Evolutionary conservation across 768 basidiomycete genomes (phyloP).

Genomic region (Coprinopsis sp.): DNA sequence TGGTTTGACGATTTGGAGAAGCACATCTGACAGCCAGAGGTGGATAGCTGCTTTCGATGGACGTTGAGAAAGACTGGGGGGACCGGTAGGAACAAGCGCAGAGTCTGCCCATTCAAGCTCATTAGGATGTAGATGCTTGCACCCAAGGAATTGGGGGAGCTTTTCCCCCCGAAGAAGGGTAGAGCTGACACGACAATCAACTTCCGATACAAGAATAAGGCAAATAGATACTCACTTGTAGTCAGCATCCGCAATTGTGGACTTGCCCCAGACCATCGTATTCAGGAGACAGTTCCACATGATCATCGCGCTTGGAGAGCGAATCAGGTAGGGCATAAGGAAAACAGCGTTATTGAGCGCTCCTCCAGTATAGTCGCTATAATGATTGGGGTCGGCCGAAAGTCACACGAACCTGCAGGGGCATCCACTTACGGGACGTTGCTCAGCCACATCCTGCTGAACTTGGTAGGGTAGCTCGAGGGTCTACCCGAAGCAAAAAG

Average conservation of each 20-base stretch:
- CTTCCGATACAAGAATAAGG: not conserved
- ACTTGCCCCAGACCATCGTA: not conserved
- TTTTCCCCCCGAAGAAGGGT: constrained; percentile 9
- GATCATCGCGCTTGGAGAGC: constrained; percentile 6
- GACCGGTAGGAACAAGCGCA: not conserved
- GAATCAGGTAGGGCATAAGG: constrained; percentile 14
- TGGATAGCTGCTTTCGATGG: constrained; percentile 9
- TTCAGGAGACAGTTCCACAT: constrained; percentile 17
- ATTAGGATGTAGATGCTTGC: not conserved
- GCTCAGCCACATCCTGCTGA: constrained; percentile 15
- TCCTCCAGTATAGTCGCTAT: constrained; percentile 18
- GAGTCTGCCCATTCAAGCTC: constrained; percentile 3
- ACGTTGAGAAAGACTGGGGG: not conserved
- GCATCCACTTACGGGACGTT: constrained; percentile 16
- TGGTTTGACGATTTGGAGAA: constrained; percentile 9
- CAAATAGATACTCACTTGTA: not conserved
- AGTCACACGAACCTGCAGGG: not conserved
- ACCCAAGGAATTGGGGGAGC: constrained; percentile 11
- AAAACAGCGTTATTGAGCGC: constrained; percentile 14
- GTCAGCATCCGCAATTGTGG: not conserved
- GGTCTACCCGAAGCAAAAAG: constrained; percentile 11
- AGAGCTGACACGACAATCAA: constrained; percentile 7
- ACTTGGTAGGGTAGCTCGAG: constrained; percentile 12
- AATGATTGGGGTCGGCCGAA: not conserved
- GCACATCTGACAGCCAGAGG: constrained; percentile 7